Percentiles rank a stretch among this genome's conserved stretches.
Conservation (phyloP, 2,329 filamentous ascomycete species). For the Hysterium pulicare region DNA sequence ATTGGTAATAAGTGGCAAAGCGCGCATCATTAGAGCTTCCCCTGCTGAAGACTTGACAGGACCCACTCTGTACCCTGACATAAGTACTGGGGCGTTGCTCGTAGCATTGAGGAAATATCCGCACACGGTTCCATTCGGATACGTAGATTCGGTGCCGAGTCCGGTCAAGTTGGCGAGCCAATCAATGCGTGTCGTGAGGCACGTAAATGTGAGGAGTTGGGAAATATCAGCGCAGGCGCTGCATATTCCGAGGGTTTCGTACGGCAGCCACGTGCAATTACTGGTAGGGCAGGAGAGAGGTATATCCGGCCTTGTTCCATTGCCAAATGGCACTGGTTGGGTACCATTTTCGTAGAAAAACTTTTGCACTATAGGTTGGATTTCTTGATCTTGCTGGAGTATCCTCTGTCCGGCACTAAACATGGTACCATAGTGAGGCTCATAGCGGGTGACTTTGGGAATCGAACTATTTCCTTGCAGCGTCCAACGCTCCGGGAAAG, state of each 20-base stretch:
- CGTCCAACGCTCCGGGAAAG: slow-evolving; percentile 7
- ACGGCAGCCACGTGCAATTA: slow-evolving; percentile 15
- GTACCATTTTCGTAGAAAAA: slow-evolving; percentile 2
- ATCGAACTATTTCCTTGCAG: neutral
- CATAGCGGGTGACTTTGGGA: neutral
- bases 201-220: slow-evolving; percentile 5
- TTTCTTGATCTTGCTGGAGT: neutral
- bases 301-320: too few relatives aligned
- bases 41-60: neutral
- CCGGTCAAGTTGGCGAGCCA: slow-evolving; percentile 9
- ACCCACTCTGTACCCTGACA: slow-evolving; percentile 2
- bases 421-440: neutral
- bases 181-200: neutral
- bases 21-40: too few relatives aligned
- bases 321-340: slow-evolving; percentile 4
- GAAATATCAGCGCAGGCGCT: slow-evolving; percentile 13
- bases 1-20: too few relatives aligned
- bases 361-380: neutral
- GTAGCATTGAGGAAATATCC: slow-evolving; percentile 15
- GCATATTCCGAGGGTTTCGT: slow-evolving; percentile 16
- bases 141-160: slow-evolving; percentile 10
- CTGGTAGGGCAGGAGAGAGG: slow-evolving; percentile 13
- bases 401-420: neutral
- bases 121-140: slow-evolving; percentile 1
- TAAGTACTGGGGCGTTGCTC: neutral